Conservation (phyloP, 2,329 filamentous ascomycete genomes). For the Trichoderma koningiopsis region DNA sequence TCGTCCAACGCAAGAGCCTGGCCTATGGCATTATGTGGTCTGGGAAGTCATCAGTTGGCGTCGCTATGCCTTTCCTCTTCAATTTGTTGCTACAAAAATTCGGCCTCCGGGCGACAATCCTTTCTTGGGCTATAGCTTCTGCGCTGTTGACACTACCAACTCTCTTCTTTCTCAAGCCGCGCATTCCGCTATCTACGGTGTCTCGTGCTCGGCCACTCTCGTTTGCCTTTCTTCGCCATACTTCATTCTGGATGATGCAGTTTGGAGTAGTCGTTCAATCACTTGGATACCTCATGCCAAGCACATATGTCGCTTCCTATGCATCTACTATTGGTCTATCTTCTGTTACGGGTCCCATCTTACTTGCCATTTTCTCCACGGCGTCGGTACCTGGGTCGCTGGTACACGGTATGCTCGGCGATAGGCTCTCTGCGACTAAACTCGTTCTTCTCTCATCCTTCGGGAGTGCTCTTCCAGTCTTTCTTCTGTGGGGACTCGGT, state of each 20-base stretch:
- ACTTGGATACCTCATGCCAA: conserved; percentile 65
- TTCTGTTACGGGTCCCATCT: conserved; percentile 58
- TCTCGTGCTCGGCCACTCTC: conserved; percentile 44
- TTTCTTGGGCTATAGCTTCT: conserved; percentile 53
- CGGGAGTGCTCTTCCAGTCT: conserved; percentile 57
- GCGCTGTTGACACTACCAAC: conserved; percentile 57
- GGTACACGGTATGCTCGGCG: conserved; percentile 59
- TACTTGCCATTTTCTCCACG: conserved; percentile 63
- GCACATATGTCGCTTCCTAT: conserved; percentile 63
- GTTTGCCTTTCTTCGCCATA: conserved; percentile 53
- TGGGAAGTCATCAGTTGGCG: conserved; percentile 53
- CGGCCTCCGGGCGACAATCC: conserved; percentile 56
- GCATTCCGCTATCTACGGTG: conserved; percentile 46
- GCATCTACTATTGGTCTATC: conserved; percentile 53
- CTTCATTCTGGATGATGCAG: conserved; percentile 60
- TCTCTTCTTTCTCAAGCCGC: conserved; percentile 58
- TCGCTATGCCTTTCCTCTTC: conserved; percentile 53
- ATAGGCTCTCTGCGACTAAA: conserved; percentile 54
- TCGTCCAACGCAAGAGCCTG: conserved; percentile 57
- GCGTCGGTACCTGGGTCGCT: conserved; percentile 61
- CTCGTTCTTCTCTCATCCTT: conserved; percentile 60
- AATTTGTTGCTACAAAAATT: conserved; percentile 52
- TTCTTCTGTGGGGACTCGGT: conserved; percentile 65
- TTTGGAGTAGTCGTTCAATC: conserved; percentile 60
- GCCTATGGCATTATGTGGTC: conserved; percentile 66